Base-by-base conservation (phyloP, 129 eudicot species). In the Silybum marianum region DNA sequence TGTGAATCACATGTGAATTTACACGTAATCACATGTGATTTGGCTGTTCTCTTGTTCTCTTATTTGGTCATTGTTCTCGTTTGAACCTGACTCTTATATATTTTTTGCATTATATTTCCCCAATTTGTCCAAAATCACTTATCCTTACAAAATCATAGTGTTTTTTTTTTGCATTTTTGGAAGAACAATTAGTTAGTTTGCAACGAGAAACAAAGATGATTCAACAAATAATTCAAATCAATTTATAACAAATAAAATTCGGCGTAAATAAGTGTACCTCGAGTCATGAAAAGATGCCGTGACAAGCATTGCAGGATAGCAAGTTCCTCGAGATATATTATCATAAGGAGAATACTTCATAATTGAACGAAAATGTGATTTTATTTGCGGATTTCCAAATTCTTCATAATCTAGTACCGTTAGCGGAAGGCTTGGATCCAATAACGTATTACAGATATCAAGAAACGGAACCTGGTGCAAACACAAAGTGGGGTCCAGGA, bases 341-440 rank as follows among this genome's bases (percentile, higher is more conserved):
- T 92, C 99, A 48, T 92, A 95, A 22, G 99, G 99, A 71, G 98
- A 95, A 83, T 90, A 92, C 84, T 88, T 86, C 73, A 87, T 81
- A 71, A 95, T 89, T n/a, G 84, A 83, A 42, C 83, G 79, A 39
- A 92, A 89, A 14, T 86, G 76, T 24, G 95, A 76, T 69, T 86
- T 71, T 26, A 77, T 78, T 58, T 88, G 86, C 88, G 97, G 97
- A 72, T 95, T 87, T 58, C 99, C 99, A 48, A 92, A 92, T 90
- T 95, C 99, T 90, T 95, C 98, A 24, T 92, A 89, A 84, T 95
- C 99, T 84, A 91, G 73, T 39, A 91, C 78, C 22, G 99, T 92
- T 30, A 92, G 85, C 80, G 98, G 99, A 76, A 95, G 86, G 78
- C 77, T 87, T 22, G 94, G 89, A 85, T 95, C 97, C 94, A 92